Base-by-base conservation (phyloP, 164 flowering plant species). In the Hamamelis virginiana region DNA sequence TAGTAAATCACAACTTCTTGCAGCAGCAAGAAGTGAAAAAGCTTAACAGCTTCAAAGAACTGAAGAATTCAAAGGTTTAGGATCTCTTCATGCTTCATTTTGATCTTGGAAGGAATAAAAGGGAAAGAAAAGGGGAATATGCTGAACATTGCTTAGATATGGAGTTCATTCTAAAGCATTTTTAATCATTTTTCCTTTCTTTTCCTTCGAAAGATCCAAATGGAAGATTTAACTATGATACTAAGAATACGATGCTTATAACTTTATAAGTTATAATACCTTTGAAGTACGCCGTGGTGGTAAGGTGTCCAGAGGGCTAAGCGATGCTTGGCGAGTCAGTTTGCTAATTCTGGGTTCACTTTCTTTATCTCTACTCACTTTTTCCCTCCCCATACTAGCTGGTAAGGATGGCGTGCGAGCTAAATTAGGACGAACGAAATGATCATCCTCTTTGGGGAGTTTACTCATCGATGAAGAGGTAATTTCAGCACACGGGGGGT, bases 311-410 rank as follows among this genome's bases (percentile, higher is more conserved):
- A 83, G 58, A 56, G 82, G 66, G 59, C 69, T 60, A 14, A 82
- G 70, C 0, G 87, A 81, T 12, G 84, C 73, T 68, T 80, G 87
- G 41, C 79, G 70, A 11, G 65, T 78, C 38, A 77, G 65, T 26
- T 75, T 81, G 47, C 75, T 66, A 0, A 14, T 55, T 46, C 18
- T 53, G 28, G n/a, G 8, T 56, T 9, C 9, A 6, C 16, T 43
- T 9, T 60, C 67, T 16, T 57, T 69, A 13, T 11, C 25, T n/a
- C 33, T 67, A 15, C 1, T 19, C 59, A 41, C 59, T 65, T 64
- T 75, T 9, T 26, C n/a, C n/a, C 65, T 73, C 48, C 75, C 77
- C n/a, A 77, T 21, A 64, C 23, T 23, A 19, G 70, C 53, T 21
- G 71, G 67, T 22, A 67, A 41, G 9, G 75, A 66, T 27, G 70